These are phyloP conservation scores for Noccaea caerulescens DNA, from an alignment of 345 rosid genomes.

Conservation along the genomic window DNA sequence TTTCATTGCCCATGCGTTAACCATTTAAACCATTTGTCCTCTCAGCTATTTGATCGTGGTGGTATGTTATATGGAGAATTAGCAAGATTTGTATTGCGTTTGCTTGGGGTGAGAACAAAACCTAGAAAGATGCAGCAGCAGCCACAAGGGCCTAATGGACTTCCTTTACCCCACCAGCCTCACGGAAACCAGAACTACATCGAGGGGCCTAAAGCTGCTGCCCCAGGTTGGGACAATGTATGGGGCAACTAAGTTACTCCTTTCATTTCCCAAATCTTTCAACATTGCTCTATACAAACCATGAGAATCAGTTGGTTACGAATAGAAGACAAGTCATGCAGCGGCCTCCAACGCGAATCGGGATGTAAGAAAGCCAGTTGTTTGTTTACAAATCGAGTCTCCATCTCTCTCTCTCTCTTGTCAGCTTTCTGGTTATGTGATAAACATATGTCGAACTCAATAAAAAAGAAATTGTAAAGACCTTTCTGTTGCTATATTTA, in stretches of 20 bases:
- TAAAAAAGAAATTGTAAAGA: conserved; percentile 25
- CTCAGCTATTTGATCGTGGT: conserved; percentile 91
- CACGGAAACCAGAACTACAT: conserved; percentile 65
- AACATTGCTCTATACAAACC: background rate
- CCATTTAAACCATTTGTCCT: conserved; percentile 33
- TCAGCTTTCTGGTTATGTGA: conserved; percentile 27
- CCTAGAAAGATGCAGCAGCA: conserved; percentile 68
- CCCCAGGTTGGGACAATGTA: conserved; percentile 86
- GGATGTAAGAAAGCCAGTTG: conserved; percentile 22
- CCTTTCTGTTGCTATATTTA: background rate
- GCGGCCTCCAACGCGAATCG: conserved; percentile 16
- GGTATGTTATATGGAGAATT: conserved; percentile 91
- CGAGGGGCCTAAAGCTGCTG: conserved; percentile 72
- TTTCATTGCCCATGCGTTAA: conserved; percentile 10
- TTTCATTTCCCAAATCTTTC: conserved; percentile 26
- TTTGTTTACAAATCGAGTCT: conserved; percentile 32
- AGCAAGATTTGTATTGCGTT: conserved; percentile 87
- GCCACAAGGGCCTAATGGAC: conserved; percentile 68
- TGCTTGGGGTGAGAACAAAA: conserved; percentile 81
- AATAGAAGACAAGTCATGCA: conserved; percentile 21
- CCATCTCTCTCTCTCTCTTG: conserved; percentile 7
- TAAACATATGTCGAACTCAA: conserved; percentile 9
- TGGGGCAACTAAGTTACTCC: conserved; percentile 64
- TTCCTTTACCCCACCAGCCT: conserved; percentile 56
- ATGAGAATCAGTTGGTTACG: conserved; percentile 4